Conservation (phyloP, 108 stramenopile genomes). For the Skeletonema tropicum region DNA sequence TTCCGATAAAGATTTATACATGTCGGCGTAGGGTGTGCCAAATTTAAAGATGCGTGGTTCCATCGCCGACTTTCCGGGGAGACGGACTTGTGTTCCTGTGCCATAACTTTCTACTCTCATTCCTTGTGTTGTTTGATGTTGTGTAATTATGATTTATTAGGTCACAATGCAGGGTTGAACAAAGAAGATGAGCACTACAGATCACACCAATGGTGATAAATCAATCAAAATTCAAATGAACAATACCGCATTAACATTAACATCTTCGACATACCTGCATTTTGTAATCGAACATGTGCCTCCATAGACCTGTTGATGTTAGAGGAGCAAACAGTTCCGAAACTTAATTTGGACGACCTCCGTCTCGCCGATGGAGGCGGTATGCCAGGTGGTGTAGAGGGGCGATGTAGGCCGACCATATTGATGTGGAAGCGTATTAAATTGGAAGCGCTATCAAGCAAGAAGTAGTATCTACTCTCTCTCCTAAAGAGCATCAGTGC, state of each 20-base stretch:
- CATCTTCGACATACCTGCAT: constrained; percentile 64
- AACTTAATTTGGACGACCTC: constrained; percentile 67
- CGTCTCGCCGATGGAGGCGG: constrained; percentile 67
- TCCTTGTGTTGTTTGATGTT: constrained; percentile 38
- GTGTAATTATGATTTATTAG: background rate
- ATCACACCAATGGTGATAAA: background rate
- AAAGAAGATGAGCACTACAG: no score
- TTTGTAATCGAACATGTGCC: constrained; percentile 84
- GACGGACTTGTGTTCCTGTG: constrained; percentile 89
- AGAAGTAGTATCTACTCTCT: no score
- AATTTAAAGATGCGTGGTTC: constrained; percentile 90
- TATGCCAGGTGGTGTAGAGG: constrained; percentile 78
- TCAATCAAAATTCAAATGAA: background rate
- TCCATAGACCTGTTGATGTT: constrained; percentile 96
- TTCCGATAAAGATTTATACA: constrained; percentile 78
- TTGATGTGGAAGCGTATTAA: background rate
- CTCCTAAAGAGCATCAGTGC: no score
- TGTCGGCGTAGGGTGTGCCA: constrained; percentile 88
- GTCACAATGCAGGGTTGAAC: background rate
- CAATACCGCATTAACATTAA: background rate
- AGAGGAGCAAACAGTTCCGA: constrained; percentile 88
- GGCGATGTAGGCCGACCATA: constrained; percentile 64
- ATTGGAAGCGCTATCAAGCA: no score
- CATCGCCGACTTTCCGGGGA: constrained; percentile 70
- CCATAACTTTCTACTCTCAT: constrained; percentile 87